These are phyloP conservation scores for Pyrenochaeta sp. DNA, from an alignment of 2,329 filamentous ascomycete species.

Conservation along the genomic window DNA sequence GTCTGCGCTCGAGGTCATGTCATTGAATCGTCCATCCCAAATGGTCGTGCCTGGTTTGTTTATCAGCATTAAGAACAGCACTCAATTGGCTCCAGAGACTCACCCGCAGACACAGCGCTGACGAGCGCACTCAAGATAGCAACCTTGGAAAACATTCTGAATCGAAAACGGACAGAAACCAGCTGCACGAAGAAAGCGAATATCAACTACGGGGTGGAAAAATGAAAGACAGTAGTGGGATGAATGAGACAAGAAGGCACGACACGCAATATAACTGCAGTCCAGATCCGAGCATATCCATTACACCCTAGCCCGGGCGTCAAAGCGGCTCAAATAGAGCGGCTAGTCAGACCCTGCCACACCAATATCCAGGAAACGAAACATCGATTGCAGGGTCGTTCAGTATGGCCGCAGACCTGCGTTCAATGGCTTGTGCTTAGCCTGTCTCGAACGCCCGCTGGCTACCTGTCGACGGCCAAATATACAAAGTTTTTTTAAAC, in stretches of 20 bases:
- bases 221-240: constrained; percentile 33
- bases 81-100: not conserved
- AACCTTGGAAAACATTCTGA: constrained; percentile 43
- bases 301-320: constrained; percentile 15
- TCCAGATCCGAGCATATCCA: constrained; percentile 9
- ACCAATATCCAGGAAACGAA: constrained; percentile 28
- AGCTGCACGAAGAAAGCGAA: constrained; percentile 27
- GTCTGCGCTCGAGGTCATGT: constrained; percentile 63
- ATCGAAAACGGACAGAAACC: constrained; percentile 29
- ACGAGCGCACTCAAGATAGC: constrained; percentile 42
- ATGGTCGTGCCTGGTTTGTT: constrained; percentile 55
- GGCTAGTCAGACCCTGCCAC: constrained; percentile 18
- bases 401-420: constrained; percentile 13
- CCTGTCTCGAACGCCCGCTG: no score
- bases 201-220: constrained; percentile 18
- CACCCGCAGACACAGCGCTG: constrained; percentile 45
- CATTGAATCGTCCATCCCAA: constrained; percentile 74
- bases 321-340: constrained; percentile 16
- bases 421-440: constrained; percentile 22
- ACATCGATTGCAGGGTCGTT: constrained; percentile 20
- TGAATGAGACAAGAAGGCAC: constrained; percentile 6
- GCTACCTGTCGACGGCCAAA: no score
- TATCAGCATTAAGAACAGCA: not conserved
- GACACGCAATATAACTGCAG: constrained; percentile 11
- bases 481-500: no score